Percentiles rank a stretch among this genome's conserved stretches.
Evolutionary conservation across 2,329 filamentous ascomycete species (phyloP).

Genomic region (Fusarium miscanthi): DNA sequence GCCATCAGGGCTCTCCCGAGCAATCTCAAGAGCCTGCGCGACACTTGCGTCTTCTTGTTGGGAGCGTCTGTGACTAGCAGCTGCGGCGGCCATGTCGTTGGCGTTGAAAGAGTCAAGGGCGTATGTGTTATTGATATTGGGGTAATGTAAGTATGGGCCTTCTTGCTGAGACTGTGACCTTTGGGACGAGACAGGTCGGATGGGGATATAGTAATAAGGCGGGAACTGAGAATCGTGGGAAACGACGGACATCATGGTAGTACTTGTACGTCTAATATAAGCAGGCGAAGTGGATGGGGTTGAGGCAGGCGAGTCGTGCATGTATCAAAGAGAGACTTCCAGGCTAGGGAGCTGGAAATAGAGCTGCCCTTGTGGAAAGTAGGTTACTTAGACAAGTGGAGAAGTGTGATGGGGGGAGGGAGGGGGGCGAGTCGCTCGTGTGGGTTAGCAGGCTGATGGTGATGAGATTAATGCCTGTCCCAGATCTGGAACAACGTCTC

Average conservation of each 20-base stretch:
- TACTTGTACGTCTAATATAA: slow-evolving; percentile 47
- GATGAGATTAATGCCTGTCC: slow-evolving; percentile 40
- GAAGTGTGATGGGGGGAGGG: slow-evolving; percentile 34
- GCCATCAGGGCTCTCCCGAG: slow-evolving; percentile 77
- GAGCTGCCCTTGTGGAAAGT: slow-evolving; percentile 39
- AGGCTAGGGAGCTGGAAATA: slow-evolving; percentile 44
- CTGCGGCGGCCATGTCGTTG: slow-evolving; percentile 36
- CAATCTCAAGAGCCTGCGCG: slow-evolving; percentile 77
- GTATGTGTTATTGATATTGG: slow-evolving; percentile 30
- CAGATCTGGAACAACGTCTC: slow-evolving; percentile 44
- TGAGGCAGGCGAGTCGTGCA: slow-evolving; percentile 47
- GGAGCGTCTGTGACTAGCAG: slow-evolving; percentile 31
- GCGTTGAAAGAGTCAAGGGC: slow-evolving; percentile 21
- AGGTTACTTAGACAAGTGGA: slow-evolving; percentile 40
- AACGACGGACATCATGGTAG: slow-evolving; percentile 47
- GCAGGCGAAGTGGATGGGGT: slow-evolving; percentile 43
- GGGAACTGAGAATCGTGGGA: slow-evolving; percentile 44
- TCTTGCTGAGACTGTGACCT: slow-evolving; percentile 37
- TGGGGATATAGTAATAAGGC: slow-evolving; percentile 42
- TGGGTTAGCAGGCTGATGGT: slow-evolving; percentile 33
- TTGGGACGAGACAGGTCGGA: slow-evolving; percentile 29
- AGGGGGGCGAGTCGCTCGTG: slow-evolving; percentile 33
- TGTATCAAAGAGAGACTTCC: slow-evolving; percentile 46
- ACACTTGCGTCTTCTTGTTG: slow-evolving; percentile 58
- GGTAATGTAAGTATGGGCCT: slow-evolving; percentile 35